Base-by-base conservation (phyloP, 2,329 filamentous ascomycete species). In the Colletotrichum sp. region DNA sequence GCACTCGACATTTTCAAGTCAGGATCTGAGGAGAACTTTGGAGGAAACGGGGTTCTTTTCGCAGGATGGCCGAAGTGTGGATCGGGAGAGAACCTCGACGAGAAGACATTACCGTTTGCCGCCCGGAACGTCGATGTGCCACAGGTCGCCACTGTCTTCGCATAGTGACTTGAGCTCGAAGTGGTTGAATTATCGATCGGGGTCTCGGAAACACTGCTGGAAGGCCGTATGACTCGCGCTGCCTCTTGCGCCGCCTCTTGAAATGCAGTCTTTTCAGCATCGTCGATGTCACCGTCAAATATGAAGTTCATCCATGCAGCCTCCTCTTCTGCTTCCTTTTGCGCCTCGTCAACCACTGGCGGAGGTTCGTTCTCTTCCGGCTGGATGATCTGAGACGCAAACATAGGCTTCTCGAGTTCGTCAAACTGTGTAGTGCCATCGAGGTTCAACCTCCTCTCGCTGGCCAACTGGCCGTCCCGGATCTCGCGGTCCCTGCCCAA, bases 241-340 rank as follows among this genome's bases (percentile, higher is more conserved):
- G 68, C 67, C 26, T 77, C 75, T 16, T 69, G 34, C 18, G n/a
- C 32, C 24, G 75, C 75, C 12, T 72, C 75, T 30, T 64, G 57
- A 32, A 72, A 70, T 9, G 65, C 60, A 12, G 26, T 8, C 8
- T 70, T 71, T 24, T 49, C 39, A 7, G 24, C 44, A 6, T 71
- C 72, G 7, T 76, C 67, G 49, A 32, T 57, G 10, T 44, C 39
- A 8, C 69, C 60, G 13, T 63, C 72, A n/a, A 77, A 70, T n/a
- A 77, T 60, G 36, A 78, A 78, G 12, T 59, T 65, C 32, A 76
- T 67, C 77, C 77, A 78, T 6, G 44, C 24, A 28, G 55, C 15
- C 21, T 30, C 72, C 18, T 44, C 26, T 36, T 73, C 66, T 36
- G 62, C 62, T 24, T 64, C 32, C 34, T 44, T 62, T 36, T 18